Conservation (phyloP, 352 stramenopile genomes). For the Pythium rishiriense region DNA sequence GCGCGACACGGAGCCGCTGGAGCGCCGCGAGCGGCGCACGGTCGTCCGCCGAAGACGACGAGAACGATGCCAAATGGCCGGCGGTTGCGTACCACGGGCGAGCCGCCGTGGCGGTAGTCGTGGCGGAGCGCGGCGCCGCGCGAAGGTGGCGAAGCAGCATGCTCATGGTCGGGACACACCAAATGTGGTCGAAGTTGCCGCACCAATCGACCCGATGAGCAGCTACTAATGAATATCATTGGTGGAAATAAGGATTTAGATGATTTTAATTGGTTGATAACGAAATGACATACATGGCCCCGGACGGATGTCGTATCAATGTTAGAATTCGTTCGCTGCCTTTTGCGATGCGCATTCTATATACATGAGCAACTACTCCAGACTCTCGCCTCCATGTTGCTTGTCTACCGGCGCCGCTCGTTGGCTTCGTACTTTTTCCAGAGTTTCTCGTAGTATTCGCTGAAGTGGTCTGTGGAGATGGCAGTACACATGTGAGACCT, state of each 20-base stretch:
- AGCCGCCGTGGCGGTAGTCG: background rate
- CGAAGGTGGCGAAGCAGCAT: conserved; percentile 46
- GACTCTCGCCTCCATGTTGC: no score
- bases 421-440: conserved; percentile 51
- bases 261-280: conserved; percentile 18
- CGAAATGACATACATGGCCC: background rate
- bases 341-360: no score
- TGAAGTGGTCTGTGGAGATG: conserved; percentile 41
- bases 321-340: no score
- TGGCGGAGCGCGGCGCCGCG: conserved; percentile 22
- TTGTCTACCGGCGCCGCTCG: conserved; percentile 18
- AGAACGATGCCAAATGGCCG: conserved; percentile 1
- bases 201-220: conserved; percentile 20
- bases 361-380: no score
- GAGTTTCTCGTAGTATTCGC: conserved; percentile 63
- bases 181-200: conserved; percentile 24
- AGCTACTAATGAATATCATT: conserved; percentile 20
- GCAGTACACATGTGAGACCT: background rate
- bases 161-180: conserved; percentile 2
- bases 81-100: conserved; percentile 18
- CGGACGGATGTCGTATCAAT: no score
- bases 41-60: conserved; percentile 11
- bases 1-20: conserved; percentile 35
- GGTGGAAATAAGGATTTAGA: conserved; percentile 22
- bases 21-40: conserved; percentile 30